Evolutionary conservation across 2,329 filamentous ascomycete species (phyloP).

Genomic region (Pseudocercospora vitis): DNA sequence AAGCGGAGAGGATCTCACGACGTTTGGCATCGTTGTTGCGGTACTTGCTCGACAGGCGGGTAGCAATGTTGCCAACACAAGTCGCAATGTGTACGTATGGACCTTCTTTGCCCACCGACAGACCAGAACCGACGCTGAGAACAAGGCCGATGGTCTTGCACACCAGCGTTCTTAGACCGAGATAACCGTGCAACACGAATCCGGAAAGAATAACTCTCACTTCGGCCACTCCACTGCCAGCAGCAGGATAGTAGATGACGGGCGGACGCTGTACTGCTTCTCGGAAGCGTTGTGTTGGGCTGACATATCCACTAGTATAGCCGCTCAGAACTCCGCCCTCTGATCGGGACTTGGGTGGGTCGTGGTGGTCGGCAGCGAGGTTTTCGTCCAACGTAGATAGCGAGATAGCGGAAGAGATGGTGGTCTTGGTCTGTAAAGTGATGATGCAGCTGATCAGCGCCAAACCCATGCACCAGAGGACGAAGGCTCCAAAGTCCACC

Average conservation of each 20-base stretch:
- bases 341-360: slow-evolving; percentile 35
- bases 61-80: slow-evolving; percentile 92
- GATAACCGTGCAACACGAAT: slow-evolving; percentile 93
- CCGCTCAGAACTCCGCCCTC: slow-evolving; percentile 42
- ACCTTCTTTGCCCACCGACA: slow-evolving; percentile 91
- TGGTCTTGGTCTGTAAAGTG: slow-evolving; percentile 87
- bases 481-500: slow-evolving; percentile 77
- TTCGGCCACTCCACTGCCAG: slow-evolving; percentile 93
- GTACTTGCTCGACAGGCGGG: slow-evolving; percentile 92
- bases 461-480: slow-evolving; percentile 68
- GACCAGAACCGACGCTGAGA: slow-evolving; percentile 84
- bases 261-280: slow-evolving; percentile 55
- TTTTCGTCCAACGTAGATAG: slow-evolving; percentile 92
- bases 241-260: slow-evolving; percentile 94
- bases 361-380: slow-evolving; percentile 65
- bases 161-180: slow-evolving; percentile 81
- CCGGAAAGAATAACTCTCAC: slow-evolving; percentile 97
- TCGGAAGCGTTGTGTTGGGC: slow-evolving; percentile 43
- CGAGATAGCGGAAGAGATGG: slow-evolving; percentile 83
- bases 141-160: slow-evolving; percentile 82
- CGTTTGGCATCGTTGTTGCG: slow-evolving; percentile 91
- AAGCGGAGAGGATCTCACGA: slow-evolving; percentile 88
- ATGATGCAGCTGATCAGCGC: slow-evolving; percentile 72
- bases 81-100: slow-evolving; percentile 98
- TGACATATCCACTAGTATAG: slow-evolving; percentile 36